These are phyloP conservation scores for Leccinum broughii DNA, from an alignment of 768 basidiomycete genomes.

Conservation along the genomic window DNA sequence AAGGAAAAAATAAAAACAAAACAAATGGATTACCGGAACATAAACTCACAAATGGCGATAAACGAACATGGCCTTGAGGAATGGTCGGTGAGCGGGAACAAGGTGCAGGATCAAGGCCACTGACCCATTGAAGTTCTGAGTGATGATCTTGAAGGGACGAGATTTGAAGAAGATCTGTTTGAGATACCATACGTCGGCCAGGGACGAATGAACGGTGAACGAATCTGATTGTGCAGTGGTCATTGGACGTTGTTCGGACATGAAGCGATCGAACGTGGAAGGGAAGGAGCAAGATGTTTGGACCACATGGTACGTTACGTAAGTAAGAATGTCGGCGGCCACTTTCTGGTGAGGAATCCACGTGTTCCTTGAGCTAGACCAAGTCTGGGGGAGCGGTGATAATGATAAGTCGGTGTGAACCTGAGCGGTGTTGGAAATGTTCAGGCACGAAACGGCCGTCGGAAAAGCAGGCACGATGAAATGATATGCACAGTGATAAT, in stretches of 20 bases:
- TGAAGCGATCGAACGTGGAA: constrained; percentile 5
- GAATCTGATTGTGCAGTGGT: constrained; percentile 2
- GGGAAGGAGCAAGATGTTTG: not conserved
- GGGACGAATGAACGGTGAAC: constrained; percentile 25
- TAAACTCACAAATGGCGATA: constrained; percentile 73
- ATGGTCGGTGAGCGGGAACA: not conserved
- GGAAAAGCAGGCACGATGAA: not conserved
- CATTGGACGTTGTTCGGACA: constrained; percentile 18
- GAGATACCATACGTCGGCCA: constrained; percentile 72
- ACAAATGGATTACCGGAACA: not conserved
- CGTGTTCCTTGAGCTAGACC: not conserved
- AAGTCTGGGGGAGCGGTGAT: not conserved
- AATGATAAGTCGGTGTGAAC: not conserved
- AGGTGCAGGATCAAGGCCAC: constrained; percentile 22
- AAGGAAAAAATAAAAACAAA: not conserved
- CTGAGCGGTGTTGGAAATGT: not conserved
- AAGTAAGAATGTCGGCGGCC: not conserved
- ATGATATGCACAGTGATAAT: too few species aligned
- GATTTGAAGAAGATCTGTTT: constrained; percentile 60
- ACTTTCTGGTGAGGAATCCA: not conserved
- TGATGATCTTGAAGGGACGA: constrained; percentile 59
- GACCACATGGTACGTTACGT: not conserved
- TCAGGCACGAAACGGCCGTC: not conserved
- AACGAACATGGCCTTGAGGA: constrained; percentile 83
- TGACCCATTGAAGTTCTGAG: constrained; percentile 83